Base-by-base conservation (phyloP, 2,329 filamentous ascomycete species). In the Penicillium freii region DNA sequence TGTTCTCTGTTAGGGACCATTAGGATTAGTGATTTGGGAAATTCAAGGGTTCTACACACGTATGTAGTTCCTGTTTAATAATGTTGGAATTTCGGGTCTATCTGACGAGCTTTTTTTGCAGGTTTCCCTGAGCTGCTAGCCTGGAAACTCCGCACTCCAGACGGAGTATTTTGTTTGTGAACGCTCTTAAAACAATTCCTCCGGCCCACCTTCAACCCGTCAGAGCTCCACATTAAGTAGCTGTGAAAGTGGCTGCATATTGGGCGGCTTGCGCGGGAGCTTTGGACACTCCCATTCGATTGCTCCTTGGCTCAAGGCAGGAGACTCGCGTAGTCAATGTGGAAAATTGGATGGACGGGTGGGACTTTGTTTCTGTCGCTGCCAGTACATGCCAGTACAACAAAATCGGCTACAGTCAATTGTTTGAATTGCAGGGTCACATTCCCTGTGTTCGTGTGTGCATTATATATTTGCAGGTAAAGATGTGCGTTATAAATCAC, bases 401-500 rank as follows among this genome's bases (percentile, higher is more conserved):
- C 19, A 5, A 43, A 33, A 5, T 33, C 21, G 4, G 13, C 6
- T 23, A 23, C 6, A 6, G 9, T 25, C 19, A 31, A 23, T 15
- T 23, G 7, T 13, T 13, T 43, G n/a, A 31, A 42, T 39, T 23
- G 13, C 19, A 10, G 13, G 15, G 25, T 13, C 23, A 38, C 5
- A 29, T 31, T 5, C 5, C 15, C n/a, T 38, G 4, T 23, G 21
- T 29, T 39, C 13, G 17, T 50, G 13, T 31, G 2, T 45, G 19
- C 19, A 56, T 46, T 46, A 40, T 27, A 34, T 50, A 40, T 21
- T 44, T 53, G 46, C 21, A 38, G 11, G 27, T 47, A 42, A 10
- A 40, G 1, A 43, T 33, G 15, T 42, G 15, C 23, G 13, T 54
- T 40, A 54, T 57, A 60, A 27, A 25, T 39, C 29, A 61, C 60